Base-by-base conservation (phyloP, 2,329 filamentous ascomycete species). In the Penicillium freii region DNA sequence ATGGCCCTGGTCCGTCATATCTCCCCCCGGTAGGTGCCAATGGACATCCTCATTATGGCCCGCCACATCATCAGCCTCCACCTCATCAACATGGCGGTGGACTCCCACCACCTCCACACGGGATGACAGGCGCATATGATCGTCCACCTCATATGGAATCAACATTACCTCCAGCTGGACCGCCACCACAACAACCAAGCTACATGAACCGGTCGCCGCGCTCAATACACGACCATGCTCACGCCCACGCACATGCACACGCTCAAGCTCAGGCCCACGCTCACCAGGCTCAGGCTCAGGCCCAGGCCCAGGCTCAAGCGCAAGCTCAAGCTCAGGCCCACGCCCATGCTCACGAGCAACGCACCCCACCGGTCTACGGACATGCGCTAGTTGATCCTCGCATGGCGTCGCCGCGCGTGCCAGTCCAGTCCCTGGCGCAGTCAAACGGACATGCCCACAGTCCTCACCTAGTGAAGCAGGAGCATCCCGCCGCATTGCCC, bases 11-110 rank as follows among this genome's bases (percentile, higher is more conserved):
- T n/a, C 54, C 54, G 21, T 51, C 67, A n/a, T 77, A 77, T 57
- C 66, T 77, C 23, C 73, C 75, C 25, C 70, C 73, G 9, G 65
- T 75, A 8, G 65, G 64, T 7, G 27, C 68, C 21, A 71, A 70
- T 48, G 69, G 69, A 2, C 72, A 69, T 11, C 71, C 69, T 21
- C 59, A 70, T 19, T 77, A 76, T 51, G 67, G 65, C 19, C 71
- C 68, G 15, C 70, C 70, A 43, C 69, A 62, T 23, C 69, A 64
- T 27, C 63, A 62, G 39, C 58, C 57, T 11, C 63, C 58, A 10
- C 66, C 51, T 43, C 68, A 62, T 54, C 69, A 63, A 57, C 64
- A 66, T 19, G 63, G 64, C 31, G 52, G 19, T 23, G 64, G 66
- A 49, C 57, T 66, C 8, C 69, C 69, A 1, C 69, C 66, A 2